Base-by-base conservation (phyloP, 208 protist species). In the Acanthamoeba rhysodes region DNA sequence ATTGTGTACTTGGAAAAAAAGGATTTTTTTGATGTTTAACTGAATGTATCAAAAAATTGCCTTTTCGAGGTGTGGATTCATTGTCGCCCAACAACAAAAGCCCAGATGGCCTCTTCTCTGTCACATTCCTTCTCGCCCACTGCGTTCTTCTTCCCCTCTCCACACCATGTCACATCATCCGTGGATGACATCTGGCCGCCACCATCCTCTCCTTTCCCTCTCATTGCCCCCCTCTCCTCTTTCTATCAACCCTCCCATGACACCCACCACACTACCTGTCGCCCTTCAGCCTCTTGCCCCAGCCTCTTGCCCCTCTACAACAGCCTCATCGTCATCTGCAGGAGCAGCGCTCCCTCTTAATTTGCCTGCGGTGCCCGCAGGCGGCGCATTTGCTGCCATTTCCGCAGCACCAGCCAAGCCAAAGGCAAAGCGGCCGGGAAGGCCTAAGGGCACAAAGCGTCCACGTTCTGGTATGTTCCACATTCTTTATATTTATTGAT, bases 401-500 rank as follows among this genome's bases (percentile, higher is more conserved):
- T 72, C 64, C 0, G 64, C 64, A 72, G 64, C 29, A 72, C 64
- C 64, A 72, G 64, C 64, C 64, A 72, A 72, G 27, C 29, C 64
- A 72, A 72, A 72, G 64, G 64, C 64, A 72, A 72, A 72, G 64
- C 64, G 32, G 64, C 64, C 64, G 32, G 64, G 64, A 72, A 72
- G 64, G 64, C 64, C 64, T 72, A 34, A 32, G 64, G 64, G 29
- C 12, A 72, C 29, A 72, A 72, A 72, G 29, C 29, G 64, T 72
- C 29, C 64, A 72, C 64, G 7, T 72, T 72, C 29, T 72, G 64
- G 64, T 72, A 72, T 32, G 29, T 72, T 72, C 29, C 64, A 27
- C 64, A 57, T 57, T 72, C 64, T 72, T 72, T 72, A 32, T 72
- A 27, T 72, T 72, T 72, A 72, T 72, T 72, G 64, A 72, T 72